Evolutionary conservation across 2,329 filamentous ascomycete species (phyloP).

Genomic region (Diaporthe longicolla): DNA sequence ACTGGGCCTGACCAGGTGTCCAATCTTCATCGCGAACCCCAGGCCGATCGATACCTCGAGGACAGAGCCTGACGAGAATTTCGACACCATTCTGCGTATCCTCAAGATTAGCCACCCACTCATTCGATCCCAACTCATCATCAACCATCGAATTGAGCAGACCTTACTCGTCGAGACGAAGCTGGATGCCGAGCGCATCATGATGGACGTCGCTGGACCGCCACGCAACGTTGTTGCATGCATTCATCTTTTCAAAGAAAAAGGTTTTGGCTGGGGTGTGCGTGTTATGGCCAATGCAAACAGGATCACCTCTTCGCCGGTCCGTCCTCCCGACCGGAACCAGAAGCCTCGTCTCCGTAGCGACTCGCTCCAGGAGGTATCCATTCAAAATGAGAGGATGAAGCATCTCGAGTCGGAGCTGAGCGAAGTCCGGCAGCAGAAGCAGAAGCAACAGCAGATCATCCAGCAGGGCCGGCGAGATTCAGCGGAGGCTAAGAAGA

Average conservation of each 20-base stretch:
- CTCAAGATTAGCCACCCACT: constrained; percentile 86
- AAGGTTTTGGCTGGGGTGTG: constrained; percentile 70
- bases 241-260: constrained; percentile 74
- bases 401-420: constrained; percentile 70
- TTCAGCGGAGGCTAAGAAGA: constrained; percentile 63
- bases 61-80: constrained; percentile 81
- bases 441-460: constrained; percentile 62
- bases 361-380: constrained; percentile 60
- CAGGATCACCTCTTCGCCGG: constrained; percentile 55
- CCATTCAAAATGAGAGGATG: constrained; percentile 62
- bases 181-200: constrained; percentile 75
- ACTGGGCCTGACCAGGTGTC: constrained; percentile 62
- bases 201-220: constrained; percentile 74
- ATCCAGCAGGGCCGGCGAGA: constrained; percentile 64
- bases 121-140: constrained; percentile 86
- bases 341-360: constrained; percentile 82
- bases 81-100: constrained; percentile 84
- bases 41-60: constrained; percentile 68
- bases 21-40: constrained; percentile 75
- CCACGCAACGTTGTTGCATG: constrained; percentile 78
- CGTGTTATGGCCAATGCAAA: constrained; percentile 61
- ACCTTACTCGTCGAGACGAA: constrained; percentile 81
- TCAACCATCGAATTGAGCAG: constrained; percentile 87
- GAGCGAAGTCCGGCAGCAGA: constrained; percentile 63
- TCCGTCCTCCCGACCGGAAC: constrained; percentile 59